Evolutionary conservation across 2,329 filamentous ascomycete species (phyloP).

Genomic region (Aspergillus flavus): DNA sequence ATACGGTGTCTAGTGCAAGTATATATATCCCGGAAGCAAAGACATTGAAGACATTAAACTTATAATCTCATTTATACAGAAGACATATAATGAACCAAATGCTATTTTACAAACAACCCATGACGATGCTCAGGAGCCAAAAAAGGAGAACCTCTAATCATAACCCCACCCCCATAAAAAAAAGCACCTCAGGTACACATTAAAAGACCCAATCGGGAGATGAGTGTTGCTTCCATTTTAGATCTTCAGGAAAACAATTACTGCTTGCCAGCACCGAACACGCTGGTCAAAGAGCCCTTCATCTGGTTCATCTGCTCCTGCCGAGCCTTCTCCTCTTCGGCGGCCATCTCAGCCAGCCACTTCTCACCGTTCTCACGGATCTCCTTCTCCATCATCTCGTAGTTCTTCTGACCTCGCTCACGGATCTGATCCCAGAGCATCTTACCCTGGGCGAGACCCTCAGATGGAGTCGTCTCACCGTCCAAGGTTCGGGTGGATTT

Average conservation of each 20-base stretch:
- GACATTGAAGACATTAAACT: constrained; percentile 14
- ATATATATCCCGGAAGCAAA: background rate
- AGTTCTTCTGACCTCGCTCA: constrained; percentile 87
- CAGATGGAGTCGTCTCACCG: constrained; percentile 70
- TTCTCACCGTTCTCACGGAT: constrained; percentile 92
- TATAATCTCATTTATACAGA: constrained; percentile 28
- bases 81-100: constrained; percentile 29
- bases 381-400: constrained; percentile 84
- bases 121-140: constrained; percentile 29
- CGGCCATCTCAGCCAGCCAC: constrained; percentile 92
- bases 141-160: constrained; percentile 11
- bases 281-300: constrained; percentile 73
- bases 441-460: constrained; percentile 88
- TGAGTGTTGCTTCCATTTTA: background rate
- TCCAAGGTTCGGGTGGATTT: constrained; percentile 66
- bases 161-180: background rate
- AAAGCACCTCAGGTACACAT: constrained; percentile 8
- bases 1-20: background rate
- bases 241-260: constrained; percentile 19
- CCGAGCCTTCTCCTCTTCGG: constrained; percentile 82
- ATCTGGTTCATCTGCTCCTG: constrained; percentile 91
- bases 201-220: background rate
- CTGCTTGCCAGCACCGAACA: constrained; percentile 48
- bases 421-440: constrained; percentile 95
- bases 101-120: constrained; percentile 40